phyloP scores from a whole-genome alignment of 352 stramenopile species.

The Pythium vanterpoolii region DNA sequence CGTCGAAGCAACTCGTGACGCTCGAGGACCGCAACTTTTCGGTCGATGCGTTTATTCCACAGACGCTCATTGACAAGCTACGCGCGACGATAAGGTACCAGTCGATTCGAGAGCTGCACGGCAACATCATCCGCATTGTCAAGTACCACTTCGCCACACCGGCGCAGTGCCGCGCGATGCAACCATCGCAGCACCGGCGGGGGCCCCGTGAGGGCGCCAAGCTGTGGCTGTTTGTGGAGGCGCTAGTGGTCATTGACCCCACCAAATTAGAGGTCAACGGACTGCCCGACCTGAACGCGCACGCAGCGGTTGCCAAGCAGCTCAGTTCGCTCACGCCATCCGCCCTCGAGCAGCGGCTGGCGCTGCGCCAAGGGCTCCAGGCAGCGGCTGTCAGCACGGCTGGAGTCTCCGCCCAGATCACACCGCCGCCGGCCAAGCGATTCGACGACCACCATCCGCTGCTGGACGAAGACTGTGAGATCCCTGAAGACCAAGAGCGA shows the following conservation, averaged over 20 bases:
- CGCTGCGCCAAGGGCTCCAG: conserved; percentile 40
- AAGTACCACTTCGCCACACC: conserved; percentile 64
- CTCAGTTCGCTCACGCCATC: conserved; percentile 23
- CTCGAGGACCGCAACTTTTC: conserved; percentile 49
- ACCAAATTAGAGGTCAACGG: conserved; percentile 44
- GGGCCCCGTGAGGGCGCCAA: not conserved
- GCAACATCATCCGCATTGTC: conserved; percentile 48
- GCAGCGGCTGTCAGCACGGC: not conserved
- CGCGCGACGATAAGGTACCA: conserved; percentile 26
- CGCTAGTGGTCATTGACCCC: conserved; percentile 47
- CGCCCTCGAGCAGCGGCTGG: conserved; percentile 43
- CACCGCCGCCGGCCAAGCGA: not conserved
- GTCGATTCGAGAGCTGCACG: conserved; percentile 38
- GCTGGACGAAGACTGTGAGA: conserved; percentile 54
- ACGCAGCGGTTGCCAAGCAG: conserved; percentile 25
- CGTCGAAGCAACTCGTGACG: conserved; percentile 33
- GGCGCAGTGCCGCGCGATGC: conserved; percentile 35
- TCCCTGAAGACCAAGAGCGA: conserved; percentile 57
- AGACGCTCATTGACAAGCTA: conserved; percentile 21
- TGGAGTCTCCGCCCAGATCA: no score
- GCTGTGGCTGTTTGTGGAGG: conserved; percentile 23
- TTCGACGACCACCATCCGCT: conserved; percentile 47
- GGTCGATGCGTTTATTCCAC: conserved; percentile 49
- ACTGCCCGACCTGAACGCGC: conserved; percentile 28
- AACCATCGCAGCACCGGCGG: not conserved